phyloP scores from a whole-genome alignment of 2,329 filamentous ascomycete species.

The Alternaria burnsii region DNA sequence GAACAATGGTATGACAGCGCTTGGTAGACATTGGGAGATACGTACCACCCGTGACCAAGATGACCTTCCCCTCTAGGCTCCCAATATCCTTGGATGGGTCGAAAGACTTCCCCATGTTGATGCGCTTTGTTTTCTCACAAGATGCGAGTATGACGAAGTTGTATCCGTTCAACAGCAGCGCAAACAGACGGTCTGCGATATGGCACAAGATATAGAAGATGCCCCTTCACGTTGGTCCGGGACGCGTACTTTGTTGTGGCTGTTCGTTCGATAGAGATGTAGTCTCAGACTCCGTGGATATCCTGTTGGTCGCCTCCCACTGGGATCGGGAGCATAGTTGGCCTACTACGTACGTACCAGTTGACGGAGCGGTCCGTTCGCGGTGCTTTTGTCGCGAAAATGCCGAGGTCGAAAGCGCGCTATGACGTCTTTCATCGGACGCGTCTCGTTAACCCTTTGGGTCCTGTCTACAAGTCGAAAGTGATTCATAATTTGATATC shows the following conservation, averaged over 20 bases:
- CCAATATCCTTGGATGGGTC: slow-evolving; percentile 36
- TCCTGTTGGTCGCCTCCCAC: not conserved
- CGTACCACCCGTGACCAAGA: slow-evolving; percentile 50
- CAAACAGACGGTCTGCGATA: slow-evolving; percentile 1
- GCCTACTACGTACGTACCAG: not conserved
- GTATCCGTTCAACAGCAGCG: slow-evolving; percentile 11
- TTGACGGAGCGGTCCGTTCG: slow-evolving; percentile 4
- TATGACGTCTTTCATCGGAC: not conserved
- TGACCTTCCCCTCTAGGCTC: slow-evolving; percentile 42
- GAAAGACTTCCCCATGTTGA: slow-evolving; percentile 35
- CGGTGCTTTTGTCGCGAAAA: not conserved
- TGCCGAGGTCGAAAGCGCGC: slow-evolving; percentile 5
- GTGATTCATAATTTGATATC: not conserved
- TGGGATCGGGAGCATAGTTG: not conserved
- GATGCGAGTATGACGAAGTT: slow-evolving; percentile 21
- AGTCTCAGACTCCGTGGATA: not conserved
- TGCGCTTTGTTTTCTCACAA: slow-evolving; percentile 7
- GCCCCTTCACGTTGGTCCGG: not conserved
- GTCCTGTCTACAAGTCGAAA: not conserved
- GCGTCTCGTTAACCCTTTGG: not conserved
- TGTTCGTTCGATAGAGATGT: not conserved
- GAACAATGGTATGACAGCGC: not conserved
- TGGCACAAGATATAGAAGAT: slow-evolving; percentile 10
- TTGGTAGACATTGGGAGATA: not conserved
- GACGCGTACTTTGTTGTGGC: not conserved